Evolutionary conservation across 306 rosid species (phyloP).

Genomic region (Corylus americana): DNA sequence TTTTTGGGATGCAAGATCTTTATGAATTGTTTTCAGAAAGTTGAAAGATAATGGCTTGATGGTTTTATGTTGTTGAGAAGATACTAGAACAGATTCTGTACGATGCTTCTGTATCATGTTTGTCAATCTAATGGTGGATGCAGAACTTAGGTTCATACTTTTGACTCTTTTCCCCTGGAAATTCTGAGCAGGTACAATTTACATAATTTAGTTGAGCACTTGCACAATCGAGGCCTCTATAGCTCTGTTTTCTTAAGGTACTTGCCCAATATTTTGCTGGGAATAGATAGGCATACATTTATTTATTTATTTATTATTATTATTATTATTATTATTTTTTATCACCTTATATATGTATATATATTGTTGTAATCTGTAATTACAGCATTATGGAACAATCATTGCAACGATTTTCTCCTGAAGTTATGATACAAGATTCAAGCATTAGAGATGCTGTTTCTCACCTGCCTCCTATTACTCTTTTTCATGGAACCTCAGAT

Average conservation of each 20-base stretch:
- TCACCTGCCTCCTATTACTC: conserved; percentile 63
- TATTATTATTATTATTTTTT: neutral
- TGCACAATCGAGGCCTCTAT: conserved; percentile 75
- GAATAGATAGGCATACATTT: neutral
- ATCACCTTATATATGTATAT: neutral
- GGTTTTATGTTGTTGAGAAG: conserved; percentile 17
- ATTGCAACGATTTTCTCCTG: conserved; percentile 71
- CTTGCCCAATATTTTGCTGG: conserved; percentile 25
- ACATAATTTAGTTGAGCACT: conserved; percentile 71
- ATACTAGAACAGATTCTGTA: conserved; percentile 8
- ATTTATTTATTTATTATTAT: neutral
- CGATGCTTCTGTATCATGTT: conserved; percentile 22
- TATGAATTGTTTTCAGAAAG: neutral
- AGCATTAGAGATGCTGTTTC: conserved; percentile 46
- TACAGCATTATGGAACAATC: conserved; percentile 91
- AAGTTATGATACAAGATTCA: conserved; percentile 63
- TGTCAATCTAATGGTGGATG: conserved; percentile 21
- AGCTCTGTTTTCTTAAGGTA: conserved; percentile 87
- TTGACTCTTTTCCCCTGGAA: conserved; percentile 27
- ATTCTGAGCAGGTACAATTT: conserved; percentile 71
- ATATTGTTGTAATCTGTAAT: conserved; percentile 1
- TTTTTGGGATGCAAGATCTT: conserved; percentile 1
- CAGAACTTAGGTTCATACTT: conserved; percentile 23
- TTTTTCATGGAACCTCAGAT: conserved; percentile 91
- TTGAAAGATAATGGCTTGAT: neutral